Base-by-base conservation (phyloP, 208 protist species). In the Trypanosomatidae sp. region DNA sequence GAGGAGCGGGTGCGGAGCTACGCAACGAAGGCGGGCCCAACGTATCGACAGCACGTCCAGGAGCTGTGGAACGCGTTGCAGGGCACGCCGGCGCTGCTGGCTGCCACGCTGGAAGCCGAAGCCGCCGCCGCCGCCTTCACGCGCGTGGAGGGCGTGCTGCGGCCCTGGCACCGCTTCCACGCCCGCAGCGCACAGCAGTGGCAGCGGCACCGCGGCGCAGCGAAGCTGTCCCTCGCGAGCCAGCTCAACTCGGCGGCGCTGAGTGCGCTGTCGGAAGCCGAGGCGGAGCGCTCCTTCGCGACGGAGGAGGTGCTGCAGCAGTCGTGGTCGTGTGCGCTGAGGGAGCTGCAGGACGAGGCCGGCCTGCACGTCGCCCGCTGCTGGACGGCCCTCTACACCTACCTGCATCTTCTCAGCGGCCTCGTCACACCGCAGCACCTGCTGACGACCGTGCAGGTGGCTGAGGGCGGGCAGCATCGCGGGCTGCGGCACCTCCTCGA, bases 311-410 rank as follows among this genome's bases (percentile, higher is more conserved):
- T 75, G 1, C 81, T 91, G 58, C 74, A 82, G 62, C 83, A 81
- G 44, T 83, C 86, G 66, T 93, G 87, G 89, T 82, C 77, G 25
- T 81, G 77, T 8, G 71, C 79, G 39, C 73, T 95, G 71, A 86
- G 85, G 22, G 92, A 93, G 78, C 36, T 95, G 69, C 84, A 96
- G 69, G 88, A 95, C 33, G 92, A 95, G 73, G 80, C 79, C 25
- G 82, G 82, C 46, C 80, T 87, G 53, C 88, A 94, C 75, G 80
- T 83, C 17, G 84, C 81, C n/a, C 86, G 88, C n/a, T 88, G 82
- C 69, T 71, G 84, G 58, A 89, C 87, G 68, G 81, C 84, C 19
- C 80, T 81, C 46, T 86, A 89, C 77, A 88, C 76, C 59, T 87
- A 91, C 67, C 84, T 93, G 66, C 75, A 85, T 52, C 65, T 96